phyloP scores from a whole-genome alignment of 495 filamentous ascomycete genomes.

The Penicillium simplicissimum region DNA sequence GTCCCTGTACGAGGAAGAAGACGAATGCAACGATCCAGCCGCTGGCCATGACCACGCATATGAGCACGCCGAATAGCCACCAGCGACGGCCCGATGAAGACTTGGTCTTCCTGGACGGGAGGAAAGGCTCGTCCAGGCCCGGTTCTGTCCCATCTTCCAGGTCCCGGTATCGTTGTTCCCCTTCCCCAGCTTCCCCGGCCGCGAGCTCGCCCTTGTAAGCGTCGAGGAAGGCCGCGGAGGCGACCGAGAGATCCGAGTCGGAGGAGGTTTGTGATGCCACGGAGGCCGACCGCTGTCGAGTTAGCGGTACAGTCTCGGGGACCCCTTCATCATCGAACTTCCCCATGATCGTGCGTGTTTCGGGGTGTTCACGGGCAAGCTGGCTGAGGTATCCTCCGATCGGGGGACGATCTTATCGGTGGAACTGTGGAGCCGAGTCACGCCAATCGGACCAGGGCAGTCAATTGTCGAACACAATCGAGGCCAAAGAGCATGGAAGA shows the following conservation, averaged over 20 bases:
- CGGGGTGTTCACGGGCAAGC: background rate
- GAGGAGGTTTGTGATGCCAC: conserved; percentile 34
- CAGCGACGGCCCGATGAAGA: conserved; percentile 44
- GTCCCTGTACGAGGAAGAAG: conserved; percentile 64
- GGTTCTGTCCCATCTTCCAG: conserved; percentile 38
- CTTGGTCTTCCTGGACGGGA: conserved; percentile 24
- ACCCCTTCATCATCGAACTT: conserved; percentile 29
- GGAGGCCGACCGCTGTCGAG: conserved; percentile 31
- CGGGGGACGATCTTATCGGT: conserved; percentile 20
- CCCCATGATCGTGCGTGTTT: conserved; percentile 32
- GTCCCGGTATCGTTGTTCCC: conserved; percentile 38
- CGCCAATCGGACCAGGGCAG: background rate
- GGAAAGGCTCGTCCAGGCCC: conserved; percentile 31
- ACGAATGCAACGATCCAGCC: conserved; percentile 80
- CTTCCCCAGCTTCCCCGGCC: conserved; percentile 6
- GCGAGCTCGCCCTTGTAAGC: conserved; percentile 27
- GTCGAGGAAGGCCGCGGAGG: conserved; percentile 35
- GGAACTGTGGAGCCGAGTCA: conserved; percentile 15
- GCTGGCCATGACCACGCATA: conserved; percentile 50
- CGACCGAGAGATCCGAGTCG: conserved; percentile 43
- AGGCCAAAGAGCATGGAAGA: background rate
- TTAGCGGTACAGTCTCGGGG: conserved; percentile 32
- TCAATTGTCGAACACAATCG: background rate
- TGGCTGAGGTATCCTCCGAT: conserved; percentile 11
- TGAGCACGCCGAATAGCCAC: conserved; percentile 65